A percentile compares a stretch with the other conserved stretches of the same genome.
Conservation (phyloP, 2,329 filamentous ascomycete species). For the Pseudonectria foliicola region DNA sequence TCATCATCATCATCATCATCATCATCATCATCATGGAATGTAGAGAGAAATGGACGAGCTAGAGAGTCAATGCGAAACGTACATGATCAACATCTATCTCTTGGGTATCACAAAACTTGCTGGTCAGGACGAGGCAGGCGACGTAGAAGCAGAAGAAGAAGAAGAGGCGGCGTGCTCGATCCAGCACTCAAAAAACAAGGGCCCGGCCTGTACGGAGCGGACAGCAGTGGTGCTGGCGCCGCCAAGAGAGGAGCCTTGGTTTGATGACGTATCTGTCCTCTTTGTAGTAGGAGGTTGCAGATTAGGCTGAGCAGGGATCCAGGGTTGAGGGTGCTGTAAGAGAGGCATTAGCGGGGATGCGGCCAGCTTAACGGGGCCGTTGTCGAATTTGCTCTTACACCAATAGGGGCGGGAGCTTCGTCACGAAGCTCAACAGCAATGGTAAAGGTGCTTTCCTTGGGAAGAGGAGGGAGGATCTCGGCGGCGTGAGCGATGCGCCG, state of each 20-base stretch:
- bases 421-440: slow-evolving; percentile 67
- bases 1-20: too few species aligned
- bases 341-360: background rate
- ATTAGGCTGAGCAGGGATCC: slow-evolving; percentile 49
- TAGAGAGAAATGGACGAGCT: too few species aligned
- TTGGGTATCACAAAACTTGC: too few species aligned
- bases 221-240: slow-evolving; percentile 41
- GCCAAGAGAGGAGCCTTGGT: slow-evolving; percentile 23
- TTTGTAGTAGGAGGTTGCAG: slow-evolving; percentile 33
- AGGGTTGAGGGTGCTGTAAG: slow-evolving; percentile 49
- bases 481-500: slow-evolving; percentile 54
- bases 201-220: slow-evolving; percentile 47
- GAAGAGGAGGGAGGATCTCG: slow-evolving; percentile 50
- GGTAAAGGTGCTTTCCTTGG: slow-evolving; percentile 64
- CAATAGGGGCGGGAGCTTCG: slow-evolving; percentile 50
- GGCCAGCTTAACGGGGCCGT: background rate
- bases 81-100: too few species aligned
- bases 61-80: too few species aligned
- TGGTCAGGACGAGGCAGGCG: too few species aligned
- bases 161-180: slow-evolving; percentile 35
- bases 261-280: slow-evolving; percentile 18
- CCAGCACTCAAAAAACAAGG: slow-evolving; percentile 61
- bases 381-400: slow-evolving; percentile 34
- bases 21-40: too few species aligned
- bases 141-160: slow-evolving; percentile 1